phyloP scores from a whole-genome alignment of 306 rosid genomes.

The Castanea crenata region DNA sequence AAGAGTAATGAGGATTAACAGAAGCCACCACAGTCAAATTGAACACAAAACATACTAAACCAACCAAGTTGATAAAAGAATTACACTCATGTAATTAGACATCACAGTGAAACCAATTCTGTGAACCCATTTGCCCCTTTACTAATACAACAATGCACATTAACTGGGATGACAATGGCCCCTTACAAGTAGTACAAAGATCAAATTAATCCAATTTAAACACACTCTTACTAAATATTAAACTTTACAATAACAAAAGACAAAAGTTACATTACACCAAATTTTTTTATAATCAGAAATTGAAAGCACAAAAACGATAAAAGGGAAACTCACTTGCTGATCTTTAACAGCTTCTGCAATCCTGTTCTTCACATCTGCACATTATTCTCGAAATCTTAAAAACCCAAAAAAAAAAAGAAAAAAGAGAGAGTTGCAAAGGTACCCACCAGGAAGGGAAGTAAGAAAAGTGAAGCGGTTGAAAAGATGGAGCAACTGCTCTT shows the following conservation, averaged over 20 bases:
- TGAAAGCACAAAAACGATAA: not conserved
- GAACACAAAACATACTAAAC: not conserved
- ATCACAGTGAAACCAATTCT: not conserved
- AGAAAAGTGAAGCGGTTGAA: constrained; percentile 60
- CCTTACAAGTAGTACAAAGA: not conserved
- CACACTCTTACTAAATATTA: not conserved
- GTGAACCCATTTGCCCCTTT: not conserved
- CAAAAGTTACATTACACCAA: not conserved
- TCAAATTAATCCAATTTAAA: not conserved
- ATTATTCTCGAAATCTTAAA: not conserved
- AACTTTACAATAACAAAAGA: not conserved
- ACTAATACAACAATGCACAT: not conserved
- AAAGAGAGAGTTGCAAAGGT: not conserved
- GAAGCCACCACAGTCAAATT: not conserved
- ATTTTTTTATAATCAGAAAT: not conserved
- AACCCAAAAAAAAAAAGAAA: not conserved
- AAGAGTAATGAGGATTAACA: not conserved
- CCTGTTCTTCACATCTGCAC: constrained; percentile 71
- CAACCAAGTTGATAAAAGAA: not conserved
- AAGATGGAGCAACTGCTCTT: constrained; percentile 65
- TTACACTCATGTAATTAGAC: not conserved
- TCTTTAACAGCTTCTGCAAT: constrained; percentile 67
- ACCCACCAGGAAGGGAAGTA: constrained; percentile 82
- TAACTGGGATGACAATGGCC: too few relatives aligned
- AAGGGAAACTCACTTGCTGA: constrained; percentile 51